phyloP scores from a whole-genome alignment of 106 monocot genomes.

The Dendrobium huoshanense region DNA sequence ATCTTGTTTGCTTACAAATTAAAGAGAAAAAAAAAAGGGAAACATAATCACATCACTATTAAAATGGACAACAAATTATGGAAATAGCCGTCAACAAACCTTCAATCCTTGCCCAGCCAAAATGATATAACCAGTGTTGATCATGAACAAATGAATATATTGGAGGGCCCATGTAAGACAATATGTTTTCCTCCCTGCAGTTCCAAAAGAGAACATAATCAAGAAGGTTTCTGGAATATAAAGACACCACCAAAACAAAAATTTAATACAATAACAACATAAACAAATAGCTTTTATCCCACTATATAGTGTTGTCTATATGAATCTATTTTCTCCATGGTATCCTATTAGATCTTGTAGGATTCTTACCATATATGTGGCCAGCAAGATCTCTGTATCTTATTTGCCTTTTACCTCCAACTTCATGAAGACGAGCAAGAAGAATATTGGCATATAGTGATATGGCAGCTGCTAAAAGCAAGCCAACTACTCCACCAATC shows the following conservation, averaged over 20 bases:
- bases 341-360: neutral
- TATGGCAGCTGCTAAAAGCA: conserved; percentile 80
- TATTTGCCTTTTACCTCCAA: conserved; percentile 86
- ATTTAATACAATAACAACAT: too few species aligned
- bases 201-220: conserved; percentile 1
- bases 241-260: neutral
- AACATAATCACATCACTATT: neutral
- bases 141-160: conserved; percentile 91
- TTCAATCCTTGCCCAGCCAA: conserved; percentile 93
- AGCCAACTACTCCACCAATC: conserved; percentile 63
- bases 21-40: neutral
- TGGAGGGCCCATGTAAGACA: conserved; percentile 84
- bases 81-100: conserved; percentile 30
- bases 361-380: conserved; percentile 68
- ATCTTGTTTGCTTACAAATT: too few species aligned
- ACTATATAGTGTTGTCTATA: neutral
- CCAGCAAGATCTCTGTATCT: conserved; percentile 98
- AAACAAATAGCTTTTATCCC: too few species aligned
- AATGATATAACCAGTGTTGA: conserved; percentile 93
- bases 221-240: neutral
- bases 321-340: too few species aligned
- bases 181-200: conserved; percentile 78
- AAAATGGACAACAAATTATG: neutral
- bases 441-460: conserved; percentile 88
- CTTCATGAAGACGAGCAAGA: conserved; percentile 78